Evolutionary conservation across 2,329 filamentous ascomycete species (phyloP).

Genomic region (Colletotrichum orbiculare): DNA sequence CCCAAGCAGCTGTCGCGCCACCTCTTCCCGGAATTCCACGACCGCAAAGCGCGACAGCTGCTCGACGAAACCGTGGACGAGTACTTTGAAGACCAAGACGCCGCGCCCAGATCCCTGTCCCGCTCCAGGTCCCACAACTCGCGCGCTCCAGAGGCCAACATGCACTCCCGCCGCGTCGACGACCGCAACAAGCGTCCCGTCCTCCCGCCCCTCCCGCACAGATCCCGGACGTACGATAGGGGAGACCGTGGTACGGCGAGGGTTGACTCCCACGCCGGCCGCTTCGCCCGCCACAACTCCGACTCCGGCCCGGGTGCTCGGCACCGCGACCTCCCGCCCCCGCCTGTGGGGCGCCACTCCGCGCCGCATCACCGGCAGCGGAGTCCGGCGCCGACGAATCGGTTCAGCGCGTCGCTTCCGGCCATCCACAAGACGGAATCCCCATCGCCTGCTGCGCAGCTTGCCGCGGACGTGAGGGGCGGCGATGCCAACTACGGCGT

Average conservation of each 20-base stretch:
- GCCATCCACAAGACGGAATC: conserved; percentile 11
- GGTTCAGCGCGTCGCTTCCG: conserved; percentile 27
- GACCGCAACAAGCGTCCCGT: conserved; percentile 9
- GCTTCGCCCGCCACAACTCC: conserved; percentile 22
- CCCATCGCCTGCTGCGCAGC: not conserved
- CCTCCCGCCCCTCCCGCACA: not conserved
- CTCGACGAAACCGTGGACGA: conserved; percentile 70
- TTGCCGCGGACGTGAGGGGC: conserved; percentile 3
- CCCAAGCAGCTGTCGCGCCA: conserved; percentile 82
- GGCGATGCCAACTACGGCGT: conserved; percentile 19
- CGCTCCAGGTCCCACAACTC: not conserved
- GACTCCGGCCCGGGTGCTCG: conserved; percentile 16
- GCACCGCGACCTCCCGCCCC: conserved; percentile 19
- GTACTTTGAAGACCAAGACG: conserved; percentile 43
- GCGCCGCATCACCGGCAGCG: not conserved
- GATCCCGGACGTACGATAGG: conserved; percentile 25
- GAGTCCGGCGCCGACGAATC: conserved; percentile 23
- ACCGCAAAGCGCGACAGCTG: conserved; percentile 67
- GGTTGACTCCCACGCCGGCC: conserved; percentile 3
- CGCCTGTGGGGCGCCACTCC: conserved; percentile 26
- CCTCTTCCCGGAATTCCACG: conserved; percentile 72
- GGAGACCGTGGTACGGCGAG: not conserved
- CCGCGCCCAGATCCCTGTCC: conserved; percentile 20
- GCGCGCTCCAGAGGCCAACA: conserved; percentile 12
- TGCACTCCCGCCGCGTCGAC: conserved; percentile 7